phyloP scores from a whole-genome alignment of 2,329 filamentous ascomycete species.

The Aspergillus fructus region DNA sequence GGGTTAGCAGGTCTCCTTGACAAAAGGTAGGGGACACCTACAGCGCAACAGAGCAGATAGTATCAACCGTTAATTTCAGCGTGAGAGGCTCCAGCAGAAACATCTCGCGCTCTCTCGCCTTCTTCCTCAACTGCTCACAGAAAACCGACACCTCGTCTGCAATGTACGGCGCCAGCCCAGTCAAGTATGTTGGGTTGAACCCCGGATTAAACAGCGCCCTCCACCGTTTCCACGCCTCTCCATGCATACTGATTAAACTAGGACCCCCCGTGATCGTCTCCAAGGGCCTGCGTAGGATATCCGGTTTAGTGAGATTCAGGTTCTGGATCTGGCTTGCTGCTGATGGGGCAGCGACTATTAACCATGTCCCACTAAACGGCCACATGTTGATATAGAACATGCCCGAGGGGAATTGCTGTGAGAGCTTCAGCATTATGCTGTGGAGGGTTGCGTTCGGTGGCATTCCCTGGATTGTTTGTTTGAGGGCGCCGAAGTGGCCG shows the following conservation, averaged over 20 bases:
- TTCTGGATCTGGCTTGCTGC: neutral
- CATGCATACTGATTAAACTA: conserved; percentile 5
- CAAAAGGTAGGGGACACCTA: neutral
- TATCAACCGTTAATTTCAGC: conserved; percentile 3
- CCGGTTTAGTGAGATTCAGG: conserved; percentile 4
- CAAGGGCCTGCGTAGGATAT: neutral
- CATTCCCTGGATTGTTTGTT: neutral
- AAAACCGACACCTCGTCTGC: conserved; percentile 3
- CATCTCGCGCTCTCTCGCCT: neutral
- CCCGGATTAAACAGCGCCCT: conserved; percentile 9
- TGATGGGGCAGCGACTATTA: neutral
- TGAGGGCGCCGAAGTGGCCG: neutral
- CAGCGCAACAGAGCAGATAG: conserved; percentile 9
- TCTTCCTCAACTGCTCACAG: neutral
- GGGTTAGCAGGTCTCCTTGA: neutral
- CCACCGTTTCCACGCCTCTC: conserved; percentile 4
- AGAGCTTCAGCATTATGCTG: neutral
- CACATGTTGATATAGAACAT: conserved; percentile 5
- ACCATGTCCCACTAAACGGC: neutral
- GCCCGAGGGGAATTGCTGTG: neutral
- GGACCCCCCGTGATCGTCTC: conserved; percentile 8
- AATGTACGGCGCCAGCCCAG: conserved; percentile 1
- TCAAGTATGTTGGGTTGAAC: conserved; percentile 1
- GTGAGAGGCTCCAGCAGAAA: conserved; percentile 8
- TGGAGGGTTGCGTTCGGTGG: conserved; percentile 1